These are phyloP conservation scores for Stemphylium lycopersici DNA, from an alignment of 2,329 filamentous ascomycete species.

Conservation along the genomic window DNA sequence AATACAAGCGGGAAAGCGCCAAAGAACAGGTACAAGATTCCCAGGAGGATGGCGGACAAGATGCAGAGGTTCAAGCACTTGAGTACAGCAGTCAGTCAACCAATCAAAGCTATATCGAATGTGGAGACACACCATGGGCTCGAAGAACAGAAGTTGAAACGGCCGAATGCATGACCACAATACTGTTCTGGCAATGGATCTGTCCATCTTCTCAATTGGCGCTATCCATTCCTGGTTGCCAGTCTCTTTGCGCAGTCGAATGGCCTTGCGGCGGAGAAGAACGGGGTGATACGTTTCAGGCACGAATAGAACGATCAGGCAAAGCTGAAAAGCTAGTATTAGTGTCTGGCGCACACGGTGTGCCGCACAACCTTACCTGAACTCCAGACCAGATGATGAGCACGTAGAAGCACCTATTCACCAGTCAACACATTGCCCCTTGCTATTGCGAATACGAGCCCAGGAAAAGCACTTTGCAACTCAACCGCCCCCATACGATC, in stretches of 20 bases:
- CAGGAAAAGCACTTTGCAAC: slow-evolving; percentile 4
- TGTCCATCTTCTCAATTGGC: slow-evolving; percentile 74
- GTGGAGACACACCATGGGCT: slow-evolving; percentile 69
- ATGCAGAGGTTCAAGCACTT: slow-evolving; percentile 76
- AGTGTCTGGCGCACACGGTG: slow-evolving; percentile 21
- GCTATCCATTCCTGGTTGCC: slow-evolving; percentile 79
- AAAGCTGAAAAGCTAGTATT: slow-evolving; percentile 56
- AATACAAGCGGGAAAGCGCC: slow-evolving; percentile 87
- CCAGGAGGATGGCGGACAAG: slow-evolving; percentile 83
- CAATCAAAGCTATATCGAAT: slow-evolving; percentile 19
- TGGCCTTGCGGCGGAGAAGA: slow-evolving; percentile 74
- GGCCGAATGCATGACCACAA: slow-evolving; percentile 65
- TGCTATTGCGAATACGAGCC: slow-evolving; percentile 8
- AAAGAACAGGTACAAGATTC: slow-evolving; percentile 89
- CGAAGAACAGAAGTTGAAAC: slow-evolving; percentile 77
- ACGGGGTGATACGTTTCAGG: slow-evolving; percentile 85
- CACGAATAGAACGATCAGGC: slow-evolving; percentile 72
- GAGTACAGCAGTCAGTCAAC: slow-evolving; percentile 32
- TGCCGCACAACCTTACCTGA: slow-evolving; percentile 37
- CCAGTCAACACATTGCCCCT: slow-evolving; percentile 33
- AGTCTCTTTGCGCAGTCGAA: slow-evolving; percentile 71
- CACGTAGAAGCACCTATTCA: slow-evolving; percentile 65
- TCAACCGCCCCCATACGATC: slow-evolving; percentile 2
- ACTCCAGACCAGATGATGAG: slow-evolving; percentile 79
- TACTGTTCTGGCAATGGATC: slow-evolving; percentile 65